These are phyloP conservation scores for Beauveria bassiana DNA, from an alignment of 2,329 filamentous ascomycete genomes.

Conservation along the genomic window DNA sequence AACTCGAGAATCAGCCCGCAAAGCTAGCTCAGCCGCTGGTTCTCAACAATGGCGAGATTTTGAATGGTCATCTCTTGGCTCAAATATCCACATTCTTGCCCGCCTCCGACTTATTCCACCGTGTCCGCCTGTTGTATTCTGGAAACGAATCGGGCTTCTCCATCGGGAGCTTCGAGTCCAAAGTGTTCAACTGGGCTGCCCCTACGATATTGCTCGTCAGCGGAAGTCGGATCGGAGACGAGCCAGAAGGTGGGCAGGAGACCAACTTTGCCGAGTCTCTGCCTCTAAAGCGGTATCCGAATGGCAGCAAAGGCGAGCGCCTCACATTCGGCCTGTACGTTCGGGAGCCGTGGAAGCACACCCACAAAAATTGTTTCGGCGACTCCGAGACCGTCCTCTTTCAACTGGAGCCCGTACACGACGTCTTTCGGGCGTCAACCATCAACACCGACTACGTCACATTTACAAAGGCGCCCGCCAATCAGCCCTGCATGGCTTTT, in stretches of 20 bases:
- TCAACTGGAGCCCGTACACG: slow-evolving; percentile 63
- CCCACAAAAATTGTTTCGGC: slow-evolving; percentile 61
- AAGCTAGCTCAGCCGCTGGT: slow-evolving; percentile 40
- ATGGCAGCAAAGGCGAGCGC: slow-evolving; percentile 40
- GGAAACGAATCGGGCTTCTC: slow-evolving; percentile 66
- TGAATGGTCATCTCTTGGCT: slow-evolving; percentile 55
- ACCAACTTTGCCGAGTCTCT: slow-evolving; percentile 52
- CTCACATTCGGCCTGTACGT: slow-evolving; percentile 63
- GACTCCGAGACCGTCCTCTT: slow-evolving; percentile 57
- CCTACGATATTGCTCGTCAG: slow-evolving; percentile 65
- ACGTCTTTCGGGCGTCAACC: slow-evolving; percentile 59
- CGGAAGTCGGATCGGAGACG: slow-evolving; percentile 50
- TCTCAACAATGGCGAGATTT: slow-evolving; percentile 48
- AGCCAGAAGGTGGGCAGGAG: slow-evolving; percentile 43
- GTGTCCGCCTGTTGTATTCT: slow-evolving; percentile 60
- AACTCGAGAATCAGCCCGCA: slow-evolving; percentile 13
- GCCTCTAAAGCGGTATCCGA: slow-evolving; percentile 52
- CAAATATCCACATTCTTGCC: slow-evolving; percentile 69
- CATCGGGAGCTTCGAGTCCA: slow-evolving; percentile 67
- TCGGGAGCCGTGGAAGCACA: slow-evolving; percentile 60
- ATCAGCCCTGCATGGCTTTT: slow-evolving; percentile 55
- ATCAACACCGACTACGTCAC: slow-evolving; percentile 61
- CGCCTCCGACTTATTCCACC: slow-evolving; percentile 55
- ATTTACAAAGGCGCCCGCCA: slow-evolving; percentile 56
- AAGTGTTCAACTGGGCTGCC: slow-evolving; percentile 69